These are phyloP conservation scores for Tolypocladium ophioglossoides DNA, from an alignment of 2,329 filamentous ascomycete genomes.

Conservation along the genomic window DNA sequence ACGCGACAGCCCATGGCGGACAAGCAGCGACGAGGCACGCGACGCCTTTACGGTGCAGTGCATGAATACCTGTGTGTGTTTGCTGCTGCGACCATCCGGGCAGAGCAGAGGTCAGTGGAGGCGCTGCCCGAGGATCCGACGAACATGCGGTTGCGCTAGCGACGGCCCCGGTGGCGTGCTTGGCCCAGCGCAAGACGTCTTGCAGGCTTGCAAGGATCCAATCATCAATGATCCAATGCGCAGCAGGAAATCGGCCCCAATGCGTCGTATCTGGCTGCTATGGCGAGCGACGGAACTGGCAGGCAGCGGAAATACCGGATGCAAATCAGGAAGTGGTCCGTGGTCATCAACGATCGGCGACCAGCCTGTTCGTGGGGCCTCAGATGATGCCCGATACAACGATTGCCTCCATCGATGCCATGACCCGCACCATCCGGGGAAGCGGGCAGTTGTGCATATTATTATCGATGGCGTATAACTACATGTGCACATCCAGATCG, in stretches of 20 bases:
- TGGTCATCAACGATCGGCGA: too few relatives aligned
- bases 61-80: not conserved
- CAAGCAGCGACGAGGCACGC: not conserved
- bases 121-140: not conserved
- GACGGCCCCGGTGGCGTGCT: constrained; percentile 8
- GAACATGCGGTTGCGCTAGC: constrained; percentile 4
- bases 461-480: too few relatives aligned
- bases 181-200: not conserved
- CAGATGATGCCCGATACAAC: too few relatives aligned
- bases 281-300: not conserved
- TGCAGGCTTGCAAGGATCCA: too few relatives aligned
- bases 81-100: not conserved
- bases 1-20: constrained; percentile 28
- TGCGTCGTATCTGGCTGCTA: not conserved
- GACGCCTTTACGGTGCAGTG: not conserved
- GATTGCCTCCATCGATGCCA: too few relatives aligned
- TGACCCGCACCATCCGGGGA: too few relatives aligned
- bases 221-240: not conserved
- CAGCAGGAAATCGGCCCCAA: not conserved
- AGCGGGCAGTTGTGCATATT: too few relatives aligned
- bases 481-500: too few relatives aligned
- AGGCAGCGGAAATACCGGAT: too few relatives aligned
- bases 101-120: not conserved
- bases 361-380: too few relatives aligned
- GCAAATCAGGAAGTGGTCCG: too few relatives aligned